These are phyloP conservation scores for Sphaerulina musiva DNA, from an alignment of 2,329 filamentous ascomycete species.

Conservation along the genomic window DNA sequence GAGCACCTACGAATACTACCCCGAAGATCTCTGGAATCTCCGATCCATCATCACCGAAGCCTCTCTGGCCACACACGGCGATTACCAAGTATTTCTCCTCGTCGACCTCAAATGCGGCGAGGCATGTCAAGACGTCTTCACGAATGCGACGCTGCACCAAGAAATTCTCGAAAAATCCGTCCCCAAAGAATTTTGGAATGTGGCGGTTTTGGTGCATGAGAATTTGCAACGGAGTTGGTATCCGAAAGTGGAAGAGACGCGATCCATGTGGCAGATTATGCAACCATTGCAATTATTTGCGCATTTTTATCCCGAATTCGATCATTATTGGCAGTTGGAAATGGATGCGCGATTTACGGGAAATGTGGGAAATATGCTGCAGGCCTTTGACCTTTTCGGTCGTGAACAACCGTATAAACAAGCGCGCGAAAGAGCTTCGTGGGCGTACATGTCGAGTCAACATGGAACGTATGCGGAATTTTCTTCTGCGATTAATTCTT, in stretches of 20 bases:
- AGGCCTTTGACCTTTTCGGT: conserved; percentile 45
- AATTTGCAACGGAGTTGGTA: conserved; percentile 71
- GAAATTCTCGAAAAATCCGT: conserved; percentile 37
- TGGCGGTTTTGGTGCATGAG: conserved; percentile 85
- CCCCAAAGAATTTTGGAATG: conserved; percentile 73
- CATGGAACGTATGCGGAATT: neutral
- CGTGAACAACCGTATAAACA: conserved; percentile 60
- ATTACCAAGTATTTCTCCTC: conserved; percentile 76
- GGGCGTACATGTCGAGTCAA: conserved; percentile 63
- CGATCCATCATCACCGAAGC: conserved; percentile 79
- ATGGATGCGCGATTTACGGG: conserved; percentile 73
- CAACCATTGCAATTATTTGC: conserved; percentile 49
- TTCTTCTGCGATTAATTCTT: conserved; percentile 34
- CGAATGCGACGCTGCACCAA: conserved; percentile 58
- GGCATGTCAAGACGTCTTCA: conserved; percentile 64
- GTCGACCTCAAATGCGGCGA: conserved; percentile 81
- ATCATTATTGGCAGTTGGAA: conserved; percentile 71
- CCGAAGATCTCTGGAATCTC: conserved; percentile 70
- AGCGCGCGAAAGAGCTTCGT: conserved; percentile 63
- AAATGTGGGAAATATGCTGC: conserved; percentile 51
- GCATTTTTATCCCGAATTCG: conserved; percentile 42
- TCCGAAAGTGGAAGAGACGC: conserved; percentile 68
- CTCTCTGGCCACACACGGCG: conserved; percentile 68
- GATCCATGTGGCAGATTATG: conserved; percentile 52
- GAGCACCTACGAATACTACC: conserved; percentile 68